A percentile compares a stretch with the other conserved stretches of the same genome.
Evolutionary conservation across 2,329 filamentous ascomycete species (phyloP).

Genomic region (Penicillium aurantiogriseum): DNA sequence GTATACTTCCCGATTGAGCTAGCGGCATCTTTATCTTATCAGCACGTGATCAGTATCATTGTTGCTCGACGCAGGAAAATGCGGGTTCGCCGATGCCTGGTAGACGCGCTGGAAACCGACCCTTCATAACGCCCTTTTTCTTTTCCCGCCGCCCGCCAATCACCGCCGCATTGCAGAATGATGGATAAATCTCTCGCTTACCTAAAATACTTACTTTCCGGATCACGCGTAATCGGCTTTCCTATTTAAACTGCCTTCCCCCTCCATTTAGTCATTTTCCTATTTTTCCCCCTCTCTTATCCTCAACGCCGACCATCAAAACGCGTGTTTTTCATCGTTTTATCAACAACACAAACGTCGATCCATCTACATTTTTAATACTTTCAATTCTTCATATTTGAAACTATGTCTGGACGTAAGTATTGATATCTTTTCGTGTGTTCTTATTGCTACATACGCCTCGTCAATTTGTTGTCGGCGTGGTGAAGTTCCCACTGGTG

Average conservation of each 20-base stretch:
- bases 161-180: constrained; percentile 31
- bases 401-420: constrained; percentile 46
- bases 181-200: constrained; percentile 23
- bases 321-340: constrained; percentile 20
- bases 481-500: constrained; percentile 13
- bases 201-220: constrained; percentile 20
- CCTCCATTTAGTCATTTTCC: constrained; percentile 18
- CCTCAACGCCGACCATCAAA: constrained; percentile 7
- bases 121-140: constrained; percentile 43
- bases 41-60: constrained; percentile 22
- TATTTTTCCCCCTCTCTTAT: constrained; percentile 16
- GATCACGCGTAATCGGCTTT: constrained; percentile 33
- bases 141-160: constrained; percentile 34
- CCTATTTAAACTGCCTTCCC: constrained; percentile 33
- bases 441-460: neutral
- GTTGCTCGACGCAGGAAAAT: constrained; percentile 12
- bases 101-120: constrained; percentile 36
- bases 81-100: constrained; percentile 17
- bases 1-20: constrained; percentile 2
- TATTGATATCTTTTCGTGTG: constrained; percentile 16
- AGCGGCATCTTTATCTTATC: constrained; percentile 10
- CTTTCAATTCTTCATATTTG: constrained; percentile 13
- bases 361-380: constrained; percentile 13
- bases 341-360: neutral
- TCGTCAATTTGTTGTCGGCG: neutral